Base-by-base conservation (phyloP, 2,329 filamentous ascomycete genomes). In the Fusarium piperis region DNA sequence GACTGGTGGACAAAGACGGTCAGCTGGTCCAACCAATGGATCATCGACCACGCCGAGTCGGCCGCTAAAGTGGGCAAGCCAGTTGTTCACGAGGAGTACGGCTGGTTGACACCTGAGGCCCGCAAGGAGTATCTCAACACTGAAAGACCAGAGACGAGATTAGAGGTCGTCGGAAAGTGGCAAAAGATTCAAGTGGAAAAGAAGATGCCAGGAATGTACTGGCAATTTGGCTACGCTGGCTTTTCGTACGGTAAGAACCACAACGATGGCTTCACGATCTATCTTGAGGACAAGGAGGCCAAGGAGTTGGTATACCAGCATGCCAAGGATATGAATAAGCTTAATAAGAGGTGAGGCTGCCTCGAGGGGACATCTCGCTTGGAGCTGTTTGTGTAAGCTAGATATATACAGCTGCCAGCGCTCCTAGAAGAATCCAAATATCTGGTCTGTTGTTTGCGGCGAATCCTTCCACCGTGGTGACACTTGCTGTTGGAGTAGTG, bases 251-350 rank as follows among this genome's bases (percentile, higher is more conserved):
- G 87, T 2, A 81, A 82, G 28, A 89, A 89, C 74, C 79, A 89
- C 60, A 79, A 89, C 52, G 87, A 89, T 65, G 87, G 87, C 0
- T 89, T 89, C 73, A 89, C 87, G 5, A 87, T 89, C 63, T 89
- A 82, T 71, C 68, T 88, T 39, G 87, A 89, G 20, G 83, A 86
- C 26, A 79, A 81, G 4, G 82, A 88, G 75, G 85, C 84, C 0
- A 75, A 83, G 71, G 62, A 76, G 16, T 70, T 86, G 30, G 80
- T 86, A 4, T 85, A 84, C 64, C 77, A 83, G 59, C 84, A 86
- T 64, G 84, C 83, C 0, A 80, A 78, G 70, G 79, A 77, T 23
- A 79, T 86, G 66, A 80, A 84, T 33, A 75, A 66, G 6, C 65
- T 74, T 1, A 74, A 74, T 44, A 65, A 32, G 32, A 23, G 48